Percentiles rank a stretch among this genome's conserved stretches.
Conservation (phyloP, 169 alveolate species). For the Toxoplasma gondii region DNA sequence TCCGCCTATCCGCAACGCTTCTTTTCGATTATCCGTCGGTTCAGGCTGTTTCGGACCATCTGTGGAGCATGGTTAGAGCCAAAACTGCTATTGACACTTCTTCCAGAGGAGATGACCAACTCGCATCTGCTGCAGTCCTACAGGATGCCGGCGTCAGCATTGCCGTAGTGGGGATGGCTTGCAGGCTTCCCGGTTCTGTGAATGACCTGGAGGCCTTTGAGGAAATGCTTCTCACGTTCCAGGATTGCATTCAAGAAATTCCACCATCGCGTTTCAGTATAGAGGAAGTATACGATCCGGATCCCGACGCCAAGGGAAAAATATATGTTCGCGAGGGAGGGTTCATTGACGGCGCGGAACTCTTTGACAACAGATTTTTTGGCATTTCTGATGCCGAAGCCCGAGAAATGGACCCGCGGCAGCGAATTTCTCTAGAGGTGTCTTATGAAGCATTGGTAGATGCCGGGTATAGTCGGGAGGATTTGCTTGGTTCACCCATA, state of each 20-base stretch:
- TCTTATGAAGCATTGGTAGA: slow-evolving; percentile 62
- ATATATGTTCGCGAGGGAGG: slow-evolving; percentile 68
- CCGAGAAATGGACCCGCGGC: slow-evolving; percentile 73
- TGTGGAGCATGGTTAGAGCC: not conserved
- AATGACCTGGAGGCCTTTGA: not conserved
- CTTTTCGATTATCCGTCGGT: slow-evolving; percentile 79
- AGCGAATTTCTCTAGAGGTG: slow-evolving; percentile 70
- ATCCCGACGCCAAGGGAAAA: slow-evolving; percentile 75
- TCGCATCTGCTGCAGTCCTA: slow-evolving; percentile 63
- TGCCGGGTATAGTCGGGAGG: slow-evolving; percentile 46
- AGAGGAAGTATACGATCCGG: slow-evolving; percentile 75
- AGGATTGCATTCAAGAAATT: not conserved
- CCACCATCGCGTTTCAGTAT: slow-evolving; percentile 54
- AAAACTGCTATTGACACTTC: slow-evolving; percentile 51
- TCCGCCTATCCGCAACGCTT: slow-evolving; percentile 72
- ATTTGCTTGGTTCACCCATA: slow-evolving; percentile 28
- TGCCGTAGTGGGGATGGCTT: slow-evolving; percentile 52
- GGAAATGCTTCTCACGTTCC: not conserved
- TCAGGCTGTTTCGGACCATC: slow-evolving; percentile 67
- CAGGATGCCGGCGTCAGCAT: not conserved
- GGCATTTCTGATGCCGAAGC: slow-evolving; percentile 72
- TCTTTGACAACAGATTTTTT: slow-evolving; percentile 73
- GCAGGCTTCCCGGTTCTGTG: slow-evolving; percentile 33
- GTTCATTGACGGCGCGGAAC: slow-evolving; percentile 57
- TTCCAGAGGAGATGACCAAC: slow-evolving; percentile 29